Conservation (phyloP, 768 basidiomycete genomes). For the Sarcodon sp. region DNA sequence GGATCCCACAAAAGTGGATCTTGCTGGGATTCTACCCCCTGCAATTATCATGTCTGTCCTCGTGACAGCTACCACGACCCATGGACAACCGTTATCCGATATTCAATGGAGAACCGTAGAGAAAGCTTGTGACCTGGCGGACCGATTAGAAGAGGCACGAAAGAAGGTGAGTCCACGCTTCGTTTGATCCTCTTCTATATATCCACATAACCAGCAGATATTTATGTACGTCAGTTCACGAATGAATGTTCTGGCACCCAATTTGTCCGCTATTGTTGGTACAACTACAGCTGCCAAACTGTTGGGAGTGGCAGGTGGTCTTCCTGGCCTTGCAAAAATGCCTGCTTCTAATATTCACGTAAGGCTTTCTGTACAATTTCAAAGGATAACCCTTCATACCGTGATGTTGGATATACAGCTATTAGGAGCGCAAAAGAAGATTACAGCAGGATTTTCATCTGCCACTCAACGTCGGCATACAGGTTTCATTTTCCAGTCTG, state of each 20-base stretch:
- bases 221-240: slow-evolving; percentile 99
- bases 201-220: slow-evolving; percentile 39
- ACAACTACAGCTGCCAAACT: slow-evolving; percentile 98
- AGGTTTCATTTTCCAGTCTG: slow-evolving; percentile 93
- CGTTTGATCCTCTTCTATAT: background rate
- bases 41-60: slow-evolving; percentile 94
- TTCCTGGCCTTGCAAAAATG: slow-evolving; percentile 84
- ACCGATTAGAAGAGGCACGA: slow-evolving; percentile 77
- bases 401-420: slow-evolving; percentile 33
- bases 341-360: slow-evolving; percentile 94
- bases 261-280: slow-evolving; percentile 96
- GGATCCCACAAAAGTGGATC: slow-evolving; percentile 82
- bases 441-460: slow-evolving; percentile 86
- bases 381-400: background rate
- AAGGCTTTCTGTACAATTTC: slow-evolving; percentile 17
- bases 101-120: slow-evolving; percentile 72
- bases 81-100: slow-evolving; percentile 59
- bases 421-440: slow-evolving; percentile 87
- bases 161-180: slow-evolving; percentile 49
- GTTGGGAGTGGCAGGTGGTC: slow-evolving; percentile 92
- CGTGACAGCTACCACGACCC: slow-evolving; percentile 87
- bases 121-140: slow-evolving; percentile 81
- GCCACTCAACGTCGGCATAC: slow-evolving; percentile 84
- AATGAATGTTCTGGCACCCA: slow-evolving; percentile 97
- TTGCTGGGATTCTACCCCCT: slow-evolving; percentile 69